Base-by-base conservation (phyloP, 192 early-diverging fungal species). In the Kappamyces sp. region DNA sequence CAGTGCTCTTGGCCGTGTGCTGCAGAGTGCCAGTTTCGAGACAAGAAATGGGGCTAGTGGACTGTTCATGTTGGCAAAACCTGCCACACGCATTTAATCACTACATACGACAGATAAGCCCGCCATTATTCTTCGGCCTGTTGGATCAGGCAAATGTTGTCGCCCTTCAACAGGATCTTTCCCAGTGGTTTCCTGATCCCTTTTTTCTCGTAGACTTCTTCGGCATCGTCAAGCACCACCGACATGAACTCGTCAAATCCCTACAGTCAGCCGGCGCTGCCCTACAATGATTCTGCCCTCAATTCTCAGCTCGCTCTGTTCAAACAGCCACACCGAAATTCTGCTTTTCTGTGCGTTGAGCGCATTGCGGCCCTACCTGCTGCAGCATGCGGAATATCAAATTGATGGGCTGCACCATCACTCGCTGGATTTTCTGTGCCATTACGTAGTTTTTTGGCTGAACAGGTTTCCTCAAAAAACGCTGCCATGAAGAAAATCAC, bases 241-340 rank as follows among this genome's bases (percentile, higher is more conserved):
- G 90, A 93, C 92, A 98, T 94, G 70, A 98, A 98, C 69, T 98
- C 94, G 69, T 98, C 94, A 68, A 98, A 95, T 36, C 94, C 94
- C 93, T 93, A 75, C n/a, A 43, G 13, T 58, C 31, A 43, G 9
- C 50, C 36, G 40, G 46, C 40, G 63, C 73, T 61, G 2, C 59
- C 59, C 54, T 79, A 91, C 92, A 75, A 94, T 87, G 64, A 97
- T 91, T 70, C 79, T 84, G 37, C 94, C 94, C 72, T 97, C 94
- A 46, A 46, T n/a, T n/a, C 44, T 46, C 44, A n/a, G 44, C 13
- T 46, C 44, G 44, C 44, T 46, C 13, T 46, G 13, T 41, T 52
- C 43, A 52, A 41, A 12, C 42, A 98, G 84, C 94, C 94, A 98
- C 62, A 98, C 87, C 67, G 90, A 87, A 13, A 98, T 90, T 70